Evolutionary conservation across 441 rosid species (phyloP).

Genomic region (Populus hybrid): DNA sequence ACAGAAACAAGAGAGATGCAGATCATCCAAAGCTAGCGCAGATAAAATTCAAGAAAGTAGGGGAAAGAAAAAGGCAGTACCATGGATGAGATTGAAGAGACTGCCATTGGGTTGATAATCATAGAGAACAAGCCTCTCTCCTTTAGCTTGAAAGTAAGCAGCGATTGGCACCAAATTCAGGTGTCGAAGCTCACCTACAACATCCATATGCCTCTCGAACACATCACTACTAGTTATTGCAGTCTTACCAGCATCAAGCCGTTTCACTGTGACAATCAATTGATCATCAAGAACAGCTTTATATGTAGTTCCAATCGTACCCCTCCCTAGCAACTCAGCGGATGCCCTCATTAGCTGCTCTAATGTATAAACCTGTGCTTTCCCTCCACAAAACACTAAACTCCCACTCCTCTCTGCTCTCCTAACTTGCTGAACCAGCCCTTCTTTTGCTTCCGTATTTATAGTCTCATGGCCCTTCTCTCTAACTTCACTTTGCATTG

Average conservation of each 20-base stretch:
- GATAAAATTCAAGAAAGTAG: neutral
- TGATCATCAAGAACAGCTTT: slow-evolving; percentile 83
- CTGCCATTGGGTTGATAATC: slow-evolving; percentile 93
- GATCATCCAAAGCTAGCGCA: neutral
- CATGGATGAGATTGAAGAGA: slow-evolving; percentile 73
- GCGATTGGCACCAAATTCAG: slow-evolving; percentile 78
- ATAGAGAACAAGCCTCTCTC: slow-evolving; percentile 73
- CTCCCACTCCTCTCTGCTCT: slow-evolving; percentile 53
- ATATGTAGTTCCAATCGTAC: slow-evolving; percentile 76
- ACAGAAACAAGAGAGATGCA: neutral
- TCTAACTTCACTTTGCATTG: slow-evolving; percentile 12
- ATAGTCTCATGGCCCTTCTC: neutral
- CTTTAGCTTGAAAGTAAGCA: slow-evolving; percentile 75
- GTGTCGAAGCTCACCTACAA: slow-evolving; percentile 74
- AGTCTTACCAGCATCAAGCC: slow-evolving; percentile 65
- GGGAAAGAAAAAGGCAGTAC: slow-evolving; percentile 21
- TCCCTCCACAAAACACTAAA: slow-evolving; percentile 68
- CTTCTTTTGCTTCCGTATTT: slow-evolving; percentile 19
- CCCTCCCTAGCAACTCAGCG: slow-evolving; percentile 86
- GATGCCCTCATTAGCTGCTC: slow-evolving; percentile 94
- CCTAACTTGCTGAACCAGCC: slow-evolving; percentile 25
- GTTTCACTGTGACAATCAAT: slow-evolving; percentile 73
- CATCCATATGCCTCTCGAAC: slow-evolving; percentile 78
- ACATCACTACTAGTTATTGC: slow-evolving; percentile 50
- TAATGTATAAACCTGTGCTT: slow-evolving; percentile 54